Percentiles rank a stretch among this genome's conserved stretches.
Evolutionary conservation across 2,329 filamentous ascomycete species (phyloP).

Genomic region (Fulvia fulva): DNA sequence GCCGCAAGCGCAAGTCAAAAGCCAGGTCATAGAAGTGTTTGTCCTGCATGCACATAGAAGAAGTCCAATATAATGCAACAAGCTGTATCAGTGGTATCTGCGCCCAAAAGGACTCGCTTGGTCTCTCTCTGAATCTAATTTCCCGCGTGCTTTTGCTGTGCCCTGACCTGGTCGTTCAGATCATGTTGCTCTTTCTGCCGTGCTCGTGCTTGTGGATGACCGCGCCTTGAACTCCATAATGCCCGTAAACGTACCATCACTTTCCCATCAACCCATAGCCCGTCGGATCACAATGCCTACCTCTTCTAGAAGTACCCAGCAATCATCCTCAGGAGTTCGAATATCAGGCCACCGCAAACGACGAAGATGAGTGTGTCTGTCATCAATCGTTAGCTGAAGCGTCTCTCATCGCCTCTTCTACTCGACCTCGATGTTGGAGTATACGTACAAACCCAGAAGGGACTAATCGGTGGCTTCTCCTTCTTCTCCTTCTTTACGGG

Average conservation of each 20-base stretch:
- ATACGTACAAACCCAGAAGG: constrained; percentile 57
- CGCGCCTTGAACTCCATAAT: neutral
- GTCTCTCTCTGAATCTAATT: neutral
- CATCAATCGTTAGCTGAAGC: neutral
- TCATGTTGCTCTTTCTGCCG: neutral
- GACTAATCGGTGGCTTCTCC: constrained; percentile 48
- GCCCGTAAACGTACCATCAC: neutral
- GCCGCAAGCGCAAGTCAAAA: constrained; percentile 38
- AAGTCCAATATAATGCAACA: neutral
- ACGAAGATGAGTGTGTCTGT: constrained; percentile 60
- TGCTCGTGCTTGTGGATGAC: neutral
- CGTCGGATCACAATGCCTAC: neutral
- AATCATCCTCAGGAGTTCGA: constrained; percentile 53
- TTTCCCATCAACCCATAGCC: neutral
- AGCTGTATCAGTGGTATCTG: neutral
- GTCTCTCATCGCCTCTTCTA: neutral
- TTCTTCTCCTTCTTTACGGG: constrained; percentile 39
- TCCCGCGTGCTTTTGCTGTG: neutral
- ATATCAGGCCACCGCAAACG: constrained; percentile 57
- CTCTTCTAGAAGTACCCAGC: constrained; percentile 27
- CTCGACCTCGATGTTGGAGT: neutral
- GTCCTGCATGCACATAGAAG: neutral
- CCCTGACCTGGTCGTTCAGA: neutral
- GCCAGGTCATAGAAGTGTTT: constrained; percentile 17
- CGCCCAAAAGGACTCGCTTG: neutral